phyloP scores from a whole-genome alignment of 2,329 filamentous ascomycete species.

The Pyrenophora tritici-repentis region DNA sequence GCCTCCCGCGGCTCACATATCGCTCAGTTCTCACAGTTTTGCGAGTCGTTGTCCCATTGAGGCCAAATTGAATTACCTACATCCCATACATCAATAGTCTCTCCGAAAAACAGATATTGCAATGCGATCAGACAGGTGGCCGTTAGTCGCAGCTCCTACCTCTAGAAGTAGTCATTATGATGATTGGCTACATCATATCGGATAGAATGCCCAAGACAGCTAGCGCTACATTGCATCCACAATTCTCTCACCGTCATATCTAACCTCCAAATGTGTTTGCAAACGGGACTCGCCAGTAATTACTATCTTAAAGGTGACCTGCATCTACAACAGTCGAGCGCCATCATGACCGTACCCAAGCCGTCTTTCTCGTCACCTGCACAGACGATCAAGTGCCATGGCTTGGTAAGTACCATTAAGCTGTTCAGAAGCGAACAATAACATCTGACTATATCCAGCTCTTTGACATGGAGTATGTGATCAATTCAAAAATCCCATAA shows the following conservation, averaged over 20 bases:
- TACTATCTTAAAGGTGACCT: not conserved
- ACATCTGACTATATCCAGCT: slow-evolving; percentile 28
- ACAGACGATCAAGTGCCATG: slow-evolving; percentile 49
- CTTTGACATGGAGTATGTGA: slow-evolving; percentile 44
- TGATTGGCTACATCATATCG: slow-evolving; percentile 24
- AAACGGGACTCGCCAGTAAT: not conserved
- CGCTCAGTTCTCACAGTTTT: not conserved
- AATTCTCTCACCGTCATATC: slow-evolving; percentile 2
- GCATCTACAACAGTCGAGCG: not conserved
- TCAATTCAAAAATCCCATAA: not conserved
- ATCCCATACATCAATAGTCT: too few species aligned
- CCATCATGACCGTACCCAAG: slow-evolving; percentile 41
- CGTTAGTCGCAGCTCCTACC: not conserved
- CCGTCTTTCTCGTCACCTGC: slow-evolving; percentile 50
- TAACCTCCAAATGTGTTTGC: not conserved
- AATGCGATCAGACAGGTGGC: too few species aligned
- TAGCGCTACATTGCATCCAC: slow-evolving; percentile 7
- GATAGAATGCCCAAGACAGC: slow-evolving; percentile 22
- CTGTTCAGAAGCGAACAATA: not conserved
- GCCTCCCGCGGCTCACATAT: slow-evolving; percentile 5
- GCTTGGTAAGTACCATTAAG: slow-evolving; percentile 43
- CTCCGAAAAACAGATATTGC: too few species aligned
- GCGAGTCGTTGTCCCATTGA: not conserved
- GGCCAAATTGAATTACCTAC: too few species aligned
- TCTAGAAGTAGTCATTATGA: not conserved